Evolutionary conservation across 2,329 filamentous ascomycete genomes (phyloP).

Genomic region (Penicillium sp.): DNA sequence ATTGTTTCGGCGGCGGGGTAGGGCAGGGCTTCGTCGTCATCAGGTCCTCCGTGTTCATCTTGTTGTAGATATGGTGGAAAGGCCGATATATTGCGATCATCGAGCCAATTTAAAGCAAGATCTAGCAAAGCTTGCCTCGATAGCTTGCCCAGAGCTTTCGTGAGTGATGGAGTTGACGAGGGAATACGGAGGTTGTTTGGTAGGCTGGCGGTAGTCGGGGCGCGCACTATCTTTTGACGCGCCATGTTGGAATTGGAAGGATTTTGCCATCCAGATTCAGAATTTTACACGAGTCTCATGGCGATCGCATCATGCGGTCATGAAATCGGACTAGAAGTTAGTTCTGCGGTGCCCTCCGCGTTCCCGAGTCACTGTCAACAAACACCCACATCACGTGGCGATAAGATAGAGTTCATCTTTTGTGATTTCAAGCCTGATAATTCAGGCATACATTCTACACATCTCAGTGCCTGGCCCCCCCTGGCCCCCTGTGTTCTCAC

Average conservation of each 20-base stretch:
- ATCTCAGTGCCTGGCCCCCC: too few species aligned
- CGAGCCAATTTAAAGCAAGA: constrained; percentile 76
- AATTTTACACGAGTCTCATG: not conserved
- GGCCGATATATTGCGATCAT: constrained; percentile 61
- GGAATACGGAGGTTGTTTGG: constrained; percentile 70
- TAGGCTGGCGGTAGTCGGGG: constrained; percentile 71
- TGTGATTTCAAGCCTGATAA: not conserved
- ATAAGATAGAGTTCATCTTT: not conserved
- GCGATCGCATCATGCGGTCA: not conserved
- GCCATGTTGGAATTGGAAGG: constrained; percentile 26
- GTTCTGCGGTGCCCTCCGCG: not conserved
- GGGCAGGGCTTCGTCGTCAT: constrained; percentile 64
- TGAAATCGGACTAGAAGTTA: not conserved
- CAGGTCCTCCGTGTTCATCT: constrained; percentile 52
- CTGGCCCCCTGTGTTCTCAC: not conserved
- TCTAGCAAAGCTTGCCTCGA: constrained; percentile 71
- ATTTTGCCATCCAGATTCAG: not conserved
- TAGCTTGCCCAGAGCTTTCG: constrained; percentile 68
- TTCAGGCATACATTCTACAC: not conserved
- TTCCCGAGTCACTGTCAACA: constrained; percentile 1
- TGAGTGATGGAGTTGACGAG: constrained; percentile 63
- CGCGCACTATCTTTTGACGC: constrained; percentile 38
- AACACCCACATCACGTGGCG: constrained; percentile 3
- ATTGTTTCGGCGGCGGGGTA: constrained; percentile 69
- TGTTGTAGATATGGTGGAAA: constrained; percentile 61